Percentiles rank a stretch among this genome's conserved stretches.
Evolutionary conservation across 2,329 filamentous ascomycete genomes (phyloP).

Genomic region (Scorias spongiosa): DNA sequence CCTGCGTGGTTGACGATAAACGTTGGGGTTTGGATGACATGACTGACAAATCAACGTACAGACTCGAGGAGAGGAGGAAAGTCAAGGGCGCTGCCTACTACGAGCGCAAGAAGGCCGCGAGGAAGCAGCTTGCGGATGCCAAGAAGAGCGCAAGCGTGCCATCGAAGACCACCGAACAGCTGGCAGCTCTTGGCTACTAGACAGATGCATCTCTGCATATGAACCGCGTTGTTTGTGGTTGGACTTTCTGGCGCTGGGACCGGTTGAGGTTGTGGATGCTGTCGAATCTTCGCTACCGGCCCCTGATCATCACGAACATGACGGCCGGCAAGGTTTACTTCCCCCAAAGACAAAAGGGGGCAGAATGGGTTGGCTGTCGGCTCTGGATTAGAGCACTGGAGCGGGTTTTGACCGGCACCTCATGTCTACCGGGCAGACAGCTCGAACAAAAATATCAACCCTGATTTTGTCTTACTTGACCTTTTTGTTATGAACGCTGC

Average conservation of each 20-base stretch:
- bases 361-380: not conserved
- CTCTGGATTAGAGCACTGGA: not conserved
- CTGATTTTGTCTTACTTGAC: not conserved
- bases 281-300: too few species aligned
- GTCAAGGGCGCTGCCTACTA: slow-evolving; percentile 99
- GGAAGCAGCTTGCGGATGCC: slow-evolving; percentile 79
- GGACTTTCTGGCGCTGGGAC: not conserved
- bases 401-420: not conserved
- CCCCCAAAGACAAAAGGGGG: too few species aligned
- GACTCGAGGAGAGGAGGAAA: slow-evolving; percentile 98
- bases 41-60: slow-evolving; percentile 25
- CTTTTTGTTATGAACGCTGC: too few species aligned
- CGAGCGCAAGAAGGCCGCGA: slow-evolving; percentile 97
- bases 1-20: slow-evolving; percentile 9
- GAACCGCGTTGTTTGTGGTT: not conserved
- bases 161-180: slow-evolving; percentile 72
- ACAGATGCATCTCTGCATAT: slow-evolving; percentile 7
- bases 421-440: not conserved
- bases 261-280: too few species aligned
- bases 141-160: slow-evolving; percentile 84
- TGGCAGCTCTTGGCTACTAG: slow-evolving; percentile 88
- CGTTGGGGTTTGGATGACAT: slow-evolving; percentile 2
- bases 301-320: not conserved
- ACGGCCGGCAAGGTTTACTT: not conserved
- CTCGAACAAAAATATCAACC: not conserved